A percentile compares a stretch with the other conserved stretches of the same genome.
phyloP scores from a whole-genome alignment of 768 basidiomycete genomes.

The Kwoniella dendrophila region DNA sequence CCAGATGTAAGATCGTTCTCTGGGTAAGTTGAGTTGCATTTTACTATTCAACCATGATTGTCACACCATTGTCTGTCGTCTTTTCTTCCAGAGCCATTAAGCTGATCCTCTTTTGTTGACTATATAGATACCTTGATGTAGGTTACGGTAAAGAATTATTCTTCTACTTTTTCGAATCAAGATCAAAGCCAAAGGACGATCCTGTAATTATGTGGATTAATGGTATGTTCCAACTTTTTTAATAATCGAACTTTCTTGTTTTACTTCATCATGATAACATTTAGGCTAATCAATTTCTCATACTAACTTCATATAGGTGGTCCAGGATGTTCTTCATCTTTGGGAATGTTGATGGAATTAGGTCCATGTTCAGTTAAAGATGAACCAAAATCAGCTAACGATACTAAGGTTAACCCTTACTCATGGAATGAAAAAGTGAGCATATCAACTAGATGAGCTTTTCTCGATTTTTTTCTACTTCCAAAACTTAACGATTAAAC shows the following conservation, averaged over 20 bases:
- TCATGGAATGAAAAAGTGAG: conserved; percentile 56
- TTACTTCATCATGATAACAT: background rate
- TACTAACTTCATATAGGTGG: conserved; percentile 56
- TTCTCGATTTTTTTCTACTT: background rate
- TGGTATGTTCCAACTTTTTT: conserved; percentile 24
- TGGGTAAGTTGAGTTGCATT: conserved; percentile 32
- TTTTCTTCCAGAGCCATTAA: background rate
- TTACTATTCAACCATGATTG: background rate
- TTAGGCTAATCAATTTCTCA: background rate
- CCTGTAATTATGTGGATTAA: conserved; percentile 57
- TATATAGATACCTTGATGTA: conserved; percentile 47
- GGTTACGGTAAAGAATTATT: conserved; percentile 53
- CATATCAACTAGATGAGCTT: background rate
- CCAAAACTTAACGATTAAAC: background rate
- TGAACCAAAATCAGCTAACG: conserved; percentile 47
- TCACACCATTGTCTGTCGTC: background rate
- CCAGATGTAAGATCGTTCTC: conserved; percentile 55
- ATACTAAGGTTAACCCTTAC: conserved; percentile 54
- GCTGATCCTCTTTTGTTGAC: background rate
- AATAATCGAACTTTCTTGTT: background rate
- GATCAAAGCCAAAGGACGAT: conserved; percentile 57
- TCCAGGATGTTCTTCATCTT: conserved; percentile 63
- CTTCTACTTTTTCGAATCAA: conserved; percentile 76
- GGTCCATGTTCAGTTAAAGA: conserved; percentile 70
- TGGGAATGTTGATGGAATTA: conserved; percentile 73